Conservation (phyloP, 2,329 filamentous ascomycete species). For the Sclerotinia minor region DNA sequence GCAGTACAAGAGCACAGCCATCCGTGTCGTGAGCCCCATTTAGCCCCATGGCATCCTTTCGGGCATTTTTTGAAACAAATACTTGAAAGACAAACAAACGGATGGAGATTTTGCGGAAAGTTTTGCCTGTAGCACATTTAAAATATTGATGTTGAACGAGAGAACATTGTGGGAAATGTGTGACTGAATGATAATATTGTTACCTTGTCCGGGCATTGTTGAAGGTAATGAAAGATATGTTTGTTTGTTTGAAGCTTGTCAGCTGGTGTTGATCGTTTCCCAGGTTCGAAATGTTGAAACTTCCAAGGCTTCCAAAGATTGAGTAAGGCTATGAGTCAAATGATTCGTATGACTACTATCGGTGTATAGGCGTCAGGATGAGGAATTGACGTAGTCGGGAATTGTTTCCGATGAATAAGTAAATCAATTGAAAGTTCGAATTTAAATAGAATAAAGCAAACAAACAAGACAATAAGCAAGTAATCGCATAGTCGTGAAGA, state of each 20-base stretch:
- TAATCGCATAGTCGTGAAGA: background rate
- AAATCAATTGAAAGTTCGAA: too few relatives aligned
- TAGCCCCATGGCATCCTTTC: background rate
- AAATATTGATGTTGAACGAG: background rate
- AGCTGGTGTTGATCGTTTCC: conserved; percentile 1
- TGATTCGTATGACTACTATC: background rate
- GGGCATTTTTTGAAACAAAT: conserved; percentile 16
- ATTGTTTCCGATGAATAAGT: background rate
- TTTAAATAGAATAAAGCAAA: background rate
- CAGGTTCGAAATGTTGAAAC: background rate
- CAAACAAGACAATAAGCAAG: background rate
- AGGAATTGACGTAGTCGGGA: background rate
- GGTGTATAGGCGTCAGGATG: background rate
- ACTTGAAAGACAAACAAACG: conserved; percentile 9
- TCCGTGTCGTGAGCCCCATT: background rate
- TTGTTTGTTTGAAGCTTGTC: background rate
- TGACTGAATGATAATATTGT: background rate
- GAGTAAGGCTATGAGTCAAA: conserved; percentile 12
- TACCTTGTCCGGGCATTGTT: background rate
- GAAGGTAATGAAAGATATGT: background rate
- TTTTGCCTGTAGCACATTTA: background rate
- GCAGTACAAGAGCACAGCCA: conserved; percentile 16
- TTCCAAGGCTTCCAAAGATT: background rate
- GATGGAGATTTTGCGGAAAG: background rate
- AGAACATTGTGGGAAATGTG: background rate